Conservation (phyloP, 768 basidiomycete genomes). For the Porpolomopsis calyptriformis region DNA sequence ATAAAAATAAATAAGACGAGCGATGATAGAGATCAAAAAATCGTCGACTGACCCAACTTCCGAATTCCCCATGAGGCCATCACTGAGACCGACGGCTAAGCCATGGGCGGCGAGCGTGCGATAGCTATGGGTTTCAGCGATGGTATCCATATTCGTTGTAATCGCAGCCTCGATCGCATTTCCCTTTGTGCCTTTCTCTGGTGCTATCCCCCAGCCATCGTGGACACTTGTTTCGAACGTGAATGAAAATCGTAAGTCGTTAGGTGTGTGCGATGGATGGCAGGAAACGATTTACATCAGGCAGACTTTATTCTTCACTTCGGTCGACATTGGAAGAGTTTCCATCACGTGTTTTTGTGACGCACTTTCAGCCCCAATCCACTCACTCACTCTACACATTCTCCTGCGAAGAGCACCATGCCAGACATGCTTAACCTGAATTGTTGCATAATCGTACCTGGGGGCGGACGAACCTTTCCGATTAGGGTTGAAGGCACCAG, state of each 20-base stretch:
- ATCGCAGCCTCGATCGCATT: constrained; percentile 80
- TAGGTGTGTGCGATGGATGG: background rate
- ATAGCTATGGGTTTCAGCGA: constrained; percentile 65
- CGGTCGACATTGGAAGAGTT: constrained; percentile 11
- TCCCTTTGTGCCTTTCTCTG: constrained; percentile 60
- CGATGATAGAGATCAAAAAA: background rate
- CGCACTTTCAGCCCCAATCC: no score
- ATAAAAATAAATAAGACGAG: background rate
- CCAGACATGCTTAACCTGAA: no score
- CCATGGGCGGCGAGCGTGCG: constrained; percentile 76
- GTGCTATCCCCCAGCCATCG: constrained; percentile 89
- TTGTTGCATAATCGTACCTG: no score
- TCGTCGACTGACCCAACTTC: constrained; percentile 73
- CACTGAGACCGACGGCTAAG: constrained; percentile 82
- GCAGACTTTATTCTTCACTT: constrained; percentile 83
- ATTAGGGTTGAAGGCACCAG: no score
- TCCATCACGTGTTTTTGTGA: background rate
- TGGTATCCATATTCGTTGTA: constrained; percentile 83
- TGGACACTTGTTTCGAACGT: constrained; percentile 80
- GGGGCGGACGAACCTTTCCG: no score
- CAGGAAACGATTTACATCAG: constrained; percentile 51
- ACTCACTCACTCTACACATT: no score
- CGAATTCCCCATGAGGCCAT: constrained; percentile 96
- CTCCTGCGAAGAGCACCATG: no score
- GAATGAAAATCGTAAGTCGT: background rate